Evolutionary conservation across 2,329 filamentous ascomycete species (phyloP).

Genomic region (Ophiocordyceps sinensis): DNA sequence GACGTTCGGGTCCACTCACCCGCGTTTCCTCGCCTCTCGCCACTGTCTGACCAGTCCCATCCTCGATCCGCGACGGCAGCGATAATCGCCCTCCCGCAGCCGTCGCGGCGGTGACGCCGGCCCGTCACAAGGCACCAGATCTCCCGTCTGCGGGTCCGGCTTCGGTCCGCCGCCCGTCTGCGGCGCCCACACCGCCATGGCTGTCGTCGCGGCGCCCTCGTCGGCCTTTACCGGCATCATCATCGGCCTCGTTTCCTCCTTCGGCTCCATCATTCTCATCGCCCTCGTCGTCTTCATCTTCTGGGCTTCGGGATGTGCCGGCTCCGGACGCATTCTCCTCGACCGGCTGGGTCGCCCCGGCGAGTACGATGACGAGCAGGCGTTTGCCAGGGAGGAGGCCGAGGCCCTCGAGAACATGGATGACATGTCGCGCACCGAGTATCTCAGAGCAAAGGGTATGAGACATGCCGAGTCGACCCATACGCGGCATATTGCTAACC

Average conservation of each 20-base stretch:
- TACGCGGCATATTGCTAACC: not conserved
- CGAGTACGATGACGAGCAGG: constrained; percentile 96
- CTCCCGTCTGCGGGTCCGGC: not conserved
- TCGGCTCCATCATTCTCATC: constrained; percentile 79
- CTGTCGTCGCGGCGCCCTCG: constrained; percentile 17
- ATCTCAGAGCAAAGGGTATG: constrained; percentile 86
- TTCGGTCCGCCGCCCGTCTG: not conserved
- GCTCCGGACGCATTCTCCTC: constrained; percentile 75
- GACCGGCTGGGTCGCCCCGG: constrained; percentile 87
- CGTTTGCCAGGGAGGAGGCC: constrained; percentile 83
- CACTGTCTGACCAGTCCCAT: not conserved
- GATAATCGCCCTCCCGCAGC: constrained; percentile 1
- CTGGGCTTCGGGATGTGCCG: constrained; percentile 55
- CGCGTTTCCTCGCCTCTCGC: not conserved
- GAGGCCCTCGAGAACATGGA: constrained; percentile 94
- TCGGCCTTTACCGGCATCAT: constrained; percentile 60
- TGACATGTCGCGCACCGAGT: constrained; percentile 78
- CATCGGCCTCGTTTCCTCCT: constrained; percentile 87
- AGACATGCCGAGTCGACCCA: not conserved
- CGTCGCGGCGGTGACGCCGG: constrained; percentile 5
- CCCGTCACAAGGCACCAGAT: not conserved
- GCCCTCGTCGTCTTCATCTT: constrained; percentile 85
- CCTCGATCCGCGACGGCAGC: constrained; percentile 2
- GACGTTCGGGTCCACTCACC: not conserved
- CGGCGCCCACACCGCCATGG: constrained; percentile 12